Conservation (phyloP, 78 protist genomes). For the Dictyostelium firmibasis region DNA sequence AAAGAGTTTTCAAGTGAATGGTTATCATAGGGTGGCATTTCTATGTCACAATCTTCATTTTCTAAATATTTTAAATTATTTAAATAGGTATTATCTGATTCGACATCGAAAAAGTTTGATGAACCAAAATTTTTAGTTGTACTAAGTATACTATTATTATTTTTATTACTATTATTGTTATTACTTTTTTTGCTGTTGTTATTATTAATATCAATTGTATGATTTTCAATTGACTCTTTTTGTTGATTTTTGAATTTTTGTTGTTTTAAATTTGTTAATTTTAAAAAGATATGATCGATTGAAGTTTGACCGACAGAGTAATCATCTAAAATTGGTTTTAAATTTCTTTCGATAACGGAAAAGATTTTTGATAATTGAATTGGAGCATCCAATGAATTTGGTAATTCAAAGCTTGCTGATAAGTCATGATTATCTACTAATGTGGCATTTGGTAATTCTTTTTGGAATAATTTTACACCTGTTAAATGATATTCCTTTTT, state of each 20-base stretch:
- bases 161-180: not conserved
- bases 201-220: not conserved
- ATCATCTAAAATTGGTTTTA: not conserved
- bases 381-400: not conserved
- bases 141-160: not conserved
- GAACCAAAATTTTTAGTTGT: not conserved
- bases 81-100: not conserved
- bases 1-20: not conserved
- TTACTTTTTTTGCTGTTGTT: not conserved
- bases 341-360: not conserved
- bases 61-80: not conserved
- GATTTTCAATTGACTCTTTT: not conserved
- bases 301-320: slow-evolving; percentile 37
- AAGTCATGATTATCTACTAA: slow-evolving; percentile 7
- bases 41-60: not conserved
- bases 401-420: slow-evolving; percentile 6
- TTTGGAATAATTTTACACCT: not conserved
- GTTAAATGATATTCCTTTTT: slow-evolving; percentile 19
- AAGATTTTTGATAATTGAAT: not conserved
- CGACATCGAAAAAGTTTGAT: not conserved
- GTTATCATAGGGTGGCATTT: not conserved
- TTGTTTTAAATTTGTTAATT: slow-evolving; percentile 9
- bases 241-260: not conserved
- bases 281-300: slow-evolving; percentile 39
- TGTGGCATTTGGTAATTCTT: not conserved